Evolutionary conservation across 495 filamentous ascomycete genomes (phyloP), one percentile per base, ranked within the genome.

Genomic region (Xylaria cubensis): DNA sequence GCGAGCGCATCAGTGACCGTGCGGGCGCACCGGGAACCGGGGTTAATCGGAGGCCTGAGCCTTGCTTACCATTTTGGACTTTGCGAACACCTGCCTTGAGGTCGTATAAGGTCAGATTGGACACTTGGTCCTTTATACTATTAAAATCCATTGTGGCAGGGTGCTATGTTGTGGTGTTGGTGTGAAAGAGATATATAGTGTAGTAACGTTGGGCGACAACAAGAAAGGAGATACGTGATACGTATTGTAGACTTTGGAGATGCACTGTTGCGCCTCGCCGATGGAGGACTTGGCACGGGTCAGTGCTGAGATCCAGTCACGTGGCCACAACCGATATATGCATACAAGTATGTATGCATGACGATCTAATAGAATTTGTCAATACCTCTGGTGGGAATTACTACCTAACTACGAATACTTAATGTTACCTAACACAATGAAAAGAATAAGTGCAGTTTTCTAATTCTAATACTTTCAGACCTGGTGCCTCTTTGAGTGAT

Each of bases 61-160:
- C 65, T 64, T 59, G 51, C 88, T 77, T 84, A 98, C 96, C 96
- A 97, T 99, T 99, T 77, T 99, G 96, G 42, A 97, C 93, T 82
- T 99, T 97, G 76, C 96, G 92, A 70, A 98, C 94, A 74, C 95
- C 94, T 44, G 96, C 96, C 83, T 99, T 99, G 81, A 98, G 82
- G 82, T 99, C 96, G 86, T 98, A 99, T 76, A 99, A 87, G 67
- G 93, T 94, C 85, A 99, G 86, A 83, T 97, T 97, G 88, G 91
- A 91, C 81, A 98, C 94, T 82, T 93, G 90, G 73, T 97, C 93
- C 80, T 91, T 94, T 67, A 99, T 81, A 79, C 84, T 93, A 78
- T 88, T 88, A 81, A 97, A 88, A 88, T 98, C 94, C 95, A 97
- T 97, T 79, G 78, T 77, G 64, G 46, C 76, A 64, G 72, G 56